Conservation (phyloP, 2,329 filamentous ascomycete genomes). For the Akanthomyces dipterigenus region DNA sequence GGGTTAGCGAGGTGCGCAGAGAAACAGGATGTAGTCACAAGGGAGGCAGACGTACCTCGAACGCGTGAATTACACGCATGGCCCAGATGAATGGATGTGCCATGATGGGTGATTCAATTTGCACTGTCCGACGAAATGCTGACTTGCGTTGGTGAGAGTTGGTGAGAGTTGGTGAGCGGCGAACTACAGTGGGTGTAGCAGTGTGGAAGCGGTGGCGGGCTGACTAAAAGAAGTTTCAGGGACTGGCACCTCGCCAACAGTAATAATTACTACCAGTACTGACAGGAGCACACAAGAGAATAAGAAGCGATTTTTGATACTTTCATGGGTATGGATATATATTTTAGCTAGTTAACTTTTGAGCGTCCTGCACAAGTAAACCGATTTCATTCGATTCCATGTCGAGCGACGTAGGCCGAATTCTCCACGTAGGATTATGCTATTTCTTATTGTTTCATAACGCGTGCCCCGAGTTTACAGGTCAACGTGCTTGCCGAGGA, state of each 20-base stretch:
- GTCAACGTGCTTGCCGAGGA: constrained; percentile 23
- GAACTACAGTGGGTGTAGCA: background rate
- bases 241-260: background rate
- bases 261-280: too few species aligned
- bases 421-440: background rate
- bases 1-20: background rate
- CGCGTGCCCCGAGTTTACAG: background rate
- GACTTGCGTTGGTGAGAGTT: background rate
- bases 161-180: background rate
- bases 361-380: background rate
- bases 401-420: background rate
- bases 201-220: background rate
- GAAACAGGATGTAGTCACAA: rapidly evolving
- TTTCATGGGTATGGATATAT: background rate
- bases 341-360: background rate
- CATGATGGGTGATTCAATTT: constrained; percentile 18
- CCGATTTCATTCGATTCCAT: background rate
- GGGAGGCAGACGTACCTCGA: constrained; percentile 22
- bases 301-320: background rate
- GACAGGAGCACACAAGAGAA: background rate
- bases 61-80: constrained; percentile 27
- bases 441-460: background rate
- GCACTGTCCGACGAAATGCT: background rate
- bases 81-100: constrained; percentile 25
- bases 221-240: background rate